Evolutionary conservation across 2,329 filamentous ascomycete genomes (phyloP).

Genomic region (Bipolaris bicolor): DNA sequence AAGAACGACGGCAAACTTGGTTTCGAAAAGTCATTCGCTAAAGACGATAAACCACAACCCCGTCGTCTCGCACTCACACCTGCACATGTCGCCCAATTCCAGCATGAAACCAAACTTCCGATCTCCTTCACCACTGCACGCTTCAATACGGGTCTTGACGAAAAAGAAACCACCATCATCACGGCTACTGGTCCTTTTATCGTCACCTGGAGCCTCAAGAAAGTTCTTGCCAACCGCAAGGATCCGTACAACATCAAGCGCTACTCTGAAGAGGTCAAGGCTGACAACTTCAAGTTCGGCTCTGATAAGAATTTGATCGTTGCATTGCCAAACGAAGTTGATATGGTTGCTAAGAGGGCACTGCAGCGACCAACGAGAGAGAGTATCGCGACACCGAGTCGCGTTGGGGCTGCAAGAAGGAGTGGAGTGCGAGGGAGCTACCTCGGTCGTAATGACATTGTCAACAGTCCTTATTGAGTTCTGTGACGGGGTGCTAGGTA

Average conservation of each 20-base stretch:
- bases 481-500: not conserved
- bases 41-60: conserved; percentile 91
- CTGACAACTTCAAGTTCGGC: conserved; percentile 97
- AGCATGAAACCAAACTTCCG: conserved; percentile 88
- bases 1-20: conserved; percentile 99
- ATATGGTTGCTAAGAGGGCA: conserved; percentile 89
- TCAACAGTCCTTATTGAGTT: conserved; percentile 69
- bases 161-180: conserved; percentile 90
- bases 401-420: conserved; percentile 51
- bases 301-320: conserved; percentile 98
- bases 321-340: conserved; percentile 93
- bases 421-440: conserved; percentile 65
- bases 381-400: conserved; percentile 75
- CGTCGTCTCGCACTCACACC: conserved; percentile 87
- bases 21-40: conserved; percentile 91
- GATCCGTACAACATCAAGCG: conserved; percentile 96
- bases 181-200: conserved; percentile 97
- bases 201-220: conserved; percentile 93
- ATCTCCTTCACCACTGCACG: conserved; percentile 88
- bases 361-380: conserved; percentile 89
- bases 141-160: conserved; percentile 87
- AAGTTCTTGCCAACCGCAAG: conserved; percentile 79
- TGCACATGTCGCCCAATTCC: conserved; percentile 94
- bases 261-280: conserved; percentile 93
- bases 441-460: conserved; percentile 80